Base-by-base conservation (phyloP, 345 rosid species). In the Brassica nigra region DNA sequence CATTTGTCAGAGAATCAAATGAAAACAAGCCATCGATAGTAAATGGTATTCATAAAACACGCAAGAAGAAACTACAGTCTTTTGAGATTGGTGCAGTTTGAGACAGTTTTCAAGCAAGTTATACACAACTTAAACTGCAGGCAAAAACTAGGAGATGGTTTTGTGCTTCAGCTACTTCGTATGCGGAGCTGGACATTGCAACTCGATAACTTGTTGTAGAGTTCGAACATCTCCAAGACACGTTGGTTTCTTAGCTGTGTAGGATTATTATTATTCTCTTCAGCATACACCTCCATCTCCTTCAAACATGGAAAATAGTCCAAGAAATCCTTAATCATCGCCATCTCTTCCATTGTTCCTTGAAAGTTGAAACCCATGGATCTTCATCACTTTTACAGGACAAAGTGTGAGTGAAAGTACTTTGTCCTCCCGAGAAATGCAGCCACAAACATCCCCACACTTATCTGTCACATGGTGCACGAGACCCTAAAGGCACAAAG, bases 381-480 rank as follows among this genome's bases (percentile, higher is more conserved):
- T 39, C 47, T 39, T 3, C 12, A 39, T 39, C 4, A 9, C 47
- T 39, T 39, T 39, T 39, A 39, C 47, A 2, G 47, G 47, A 10
- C 47, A 39, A 10, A 39, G 14, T 39, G 2, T 39, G 14, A 39
- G 47, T 9, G 14, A 39, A 39, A 39, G 47, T 2, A 12, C 14
- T 39, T 39, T 39, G 14, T 9, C 47, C 47, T 39, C 47, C 47
- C 14, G 14, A 55, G 49, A 11, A 33, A 71, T 71, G 31, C 54
- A 57, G 65, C 34, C 66, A 20, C 75, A 71, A 34, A 11, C 66
- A 71, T 71, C 73, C 7, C 75, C 66, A 0, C 75, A 71, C 14
- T 36, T 58, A 4, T 58, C 66, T 1, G 75, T 71, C 34, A 18
- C 75, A 71, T 0, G 33, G 20, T 71, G 75, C 54, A 57, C 2